Evolutionary conservation across 140 eudicot species (phyloP), one percentile per base, ranked within the genome.

Genomic region (Ambrosia hybrid): DNA sequence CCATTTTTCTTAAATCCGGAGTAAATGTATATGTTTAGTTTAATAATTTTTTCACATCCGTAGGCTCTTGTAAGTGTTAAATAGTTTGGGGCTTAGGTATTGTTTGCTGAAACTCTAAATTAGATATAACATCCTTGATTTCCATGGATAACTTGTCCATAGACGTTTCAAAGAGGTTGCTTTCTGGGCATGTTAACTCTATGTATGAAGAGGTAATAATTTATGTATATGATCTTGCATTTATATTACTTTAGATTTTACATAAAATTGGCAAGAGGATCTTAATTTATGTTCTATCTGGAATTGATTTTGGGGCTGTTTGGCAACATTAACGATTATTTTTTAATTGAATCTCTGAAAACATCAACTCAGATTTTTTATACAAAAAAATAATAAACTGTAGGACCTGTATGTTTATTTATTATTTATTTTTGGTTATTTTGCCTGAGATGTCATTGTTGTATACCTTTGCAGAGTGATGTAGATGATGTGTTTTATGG

Each of bases 191-290:
- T 74, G 53, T 74, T 53, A 51, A 17, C 65, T 56, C 8, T 36
- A 74, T 65, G 72, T 16, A 5, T 53, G 72, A 74, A 38, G 65
- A 51, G 72, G 78, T 74, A 74, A 6, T 51, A n/a, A 65, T 4
- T 34, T 30, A 5, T 37, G 30, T 10, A 64, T 73, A 30, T 30
- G 34, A 30, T 30, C 34, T 30, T 30, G 34, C 34, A 30, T 30
- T 30, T 30, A 2, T 30, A 30, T 30, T 30, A 30, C 34, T 30
- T 30, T 30, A 30, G 34, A 30, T 30, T 30, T 30, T 30, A 1
- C 34, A 30, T 30, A 30, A 30, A 0, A 30, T 30, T 30, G 34
- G 34, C 34, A 30, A 30, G 34, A 30, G 34, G 34, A 30, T 30
- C 34, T 30, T 30, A 30, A 30, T 30, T 30, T 30, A 30, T 30